Evolutionary conservation across 495 filamentous ascomycete species (phyloP).

Genomic region (Daldinia childiae): DNA sequence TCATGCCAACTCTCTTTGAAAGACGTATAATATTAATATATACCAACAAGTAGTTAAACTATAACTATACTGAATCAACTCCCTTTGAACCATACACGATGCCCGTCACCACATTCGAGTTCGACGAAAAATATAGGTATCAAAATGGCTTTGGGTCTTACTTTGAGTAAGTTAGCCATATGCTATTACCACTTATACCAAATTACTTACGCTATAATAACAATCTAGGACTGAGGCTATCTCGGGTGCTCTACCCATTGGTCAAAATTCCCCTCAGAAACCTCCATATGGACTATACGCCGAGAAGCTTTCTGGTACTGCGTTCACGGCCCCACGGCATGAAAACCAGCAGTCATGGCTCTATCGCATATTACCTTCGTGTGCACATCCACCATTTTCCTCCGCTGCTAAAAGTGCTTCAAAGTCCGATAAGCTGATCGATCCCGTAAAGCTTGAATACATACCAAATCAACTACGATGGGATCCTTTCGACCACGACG

Average conservation of each 20-base stretch:
- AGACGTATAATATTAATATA: constrained; percentile 8
- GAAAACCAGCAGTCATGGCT: constrained; percentile 95
- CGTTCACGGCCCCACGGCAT: constrained; percentile 88
- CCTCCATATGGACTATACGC: constrained; percentile 85
- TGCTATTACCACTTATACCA: neutral
- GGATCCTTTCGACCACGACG: constrained; percentile 84
- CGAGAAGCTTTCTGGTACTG: constrained; percentile 93
- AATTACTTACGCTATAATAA: constrained; percentile 3
- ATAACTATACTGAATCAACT: constrained; percentile 8
- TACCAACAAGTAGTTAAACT: neutral
- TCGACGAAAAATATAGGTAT: constrained; percentile 69
- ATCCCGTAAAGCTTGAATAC: constrained; percentile 63
- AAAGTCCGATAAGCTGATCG: constrained; percentile 29
- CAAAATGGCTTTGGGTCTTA: constrained; percentile 74
- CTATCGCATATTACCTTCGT: constrained; percentile 88
- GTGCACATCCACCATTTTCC: constrained; percentile 79
- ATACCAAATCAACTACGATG: constrained; percentile 91
- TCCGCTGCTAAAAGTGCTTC: constrained; percentile 48
- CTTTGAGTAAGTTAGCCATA: constrained; percentile 60
- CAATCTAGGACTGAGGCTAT: constrained; percentile 57
- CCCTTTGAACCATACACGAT: constrained; percentile 48
- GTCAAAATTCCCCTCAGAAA: constrained; percentile 88
- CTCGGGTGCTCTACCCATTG: constrained; percentile 61
- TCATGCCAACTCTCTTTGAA: neutral
- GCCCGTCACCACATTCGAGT: constrained; percentile 66